phyloP scores from a whole-genome alignment of 768 basidiomycete genomes.

The Pleurotus tuoliensis region DNA sequence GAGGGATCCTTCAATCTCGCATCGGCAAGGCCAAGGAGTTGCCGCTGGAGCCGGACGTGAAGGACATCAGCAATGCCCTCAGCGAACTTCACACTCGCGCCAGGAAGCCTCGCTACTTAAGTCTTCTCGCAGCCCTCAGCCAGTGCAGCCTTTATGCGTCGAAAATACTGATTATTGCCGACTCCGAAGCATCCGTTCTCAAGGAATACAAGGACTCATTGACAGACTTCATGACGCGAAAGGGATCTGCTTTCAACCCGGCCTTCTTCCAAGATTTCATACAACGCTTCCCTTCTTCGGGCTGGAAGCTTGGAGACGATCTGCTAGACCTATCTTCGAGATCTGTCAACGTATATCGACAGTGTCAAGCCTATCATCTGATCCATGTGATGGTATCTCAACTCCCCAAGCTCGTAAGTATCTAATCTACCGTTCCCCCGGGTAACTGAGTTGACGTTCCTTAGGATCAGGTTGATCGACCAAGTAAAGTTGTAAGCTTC shows the following conservation, averaged over 20 bases:
- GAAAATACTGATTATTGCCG: constrained; percentile 38
- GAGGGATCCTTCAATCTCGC: constrained; percentile 70
- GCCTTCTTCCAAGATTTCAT: constrained; percentile 79
- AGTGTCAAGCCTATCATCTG: constrained; percentile 70
- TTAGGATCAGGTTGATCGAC: constrained; percentile 17
- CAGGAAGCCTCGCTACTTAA: constrained; percentile 56
- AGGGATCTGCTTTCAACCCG: constrained; percentile 70
- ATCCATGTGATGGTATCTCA: constrained; percentile 60
- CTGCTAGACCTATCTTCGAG: constrained; percentile 53
- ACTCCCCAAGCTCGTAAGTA: constrained; percentile 44
- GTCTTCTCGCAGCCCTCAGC: constrained; percentile 61
- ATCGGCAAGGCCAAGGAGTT: constrained; percentile 72
- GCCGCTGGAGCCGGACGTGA: constrained; percentile 44
- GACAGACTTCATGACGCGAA: constrained; percentile 73
- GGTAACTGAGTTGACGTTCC: too few species aligned
- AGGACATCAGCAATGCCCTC: constrained; percentile 43
- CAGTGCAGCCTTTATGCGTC: constrained; percentile 69
- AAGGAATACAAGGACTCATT: constrained; percentile 64
- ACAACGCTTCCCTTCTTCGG: constrained; percentile 56
- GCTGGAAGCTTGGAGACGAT: constrained; percentile 60
- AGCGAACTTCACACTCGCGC: constrained; percentile 70
- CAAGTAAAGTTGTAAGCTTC: constrained; percentile 44
- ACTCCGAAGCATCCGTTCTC: constrained; percentile 42
- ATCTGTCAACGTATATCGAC: constrained; percentile 75
- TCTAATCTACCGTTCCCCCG: constrained; percentile 14